Evolutionary conservation across 345 rosid species (phyloP).

Genomic region (Adansonia digitata): DNA sequence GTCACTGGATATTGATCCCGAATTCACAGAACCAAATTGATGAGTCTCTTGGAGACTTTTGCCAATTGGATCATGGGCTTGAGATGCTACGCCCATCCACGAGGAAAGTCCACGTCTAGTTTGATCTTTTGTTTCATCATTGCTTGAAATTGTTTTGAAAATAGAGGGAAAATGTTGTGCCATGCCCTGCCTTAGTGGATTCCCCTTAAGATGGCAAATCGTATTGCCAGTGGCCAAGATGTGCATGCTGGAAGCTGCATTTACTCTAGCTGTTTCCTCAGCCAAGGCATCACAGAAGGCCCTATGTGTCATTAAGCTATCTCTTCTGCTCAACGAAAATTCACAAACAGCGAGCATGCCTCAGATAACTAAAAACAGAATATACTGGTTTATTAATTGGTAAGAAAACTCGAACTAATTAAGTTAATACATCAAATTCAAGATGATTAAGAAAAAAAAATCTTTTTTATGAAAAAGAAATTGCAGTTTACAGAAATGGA

Average conservation of each 20-base stretch:
- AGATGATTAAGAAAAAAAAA: not conserved
- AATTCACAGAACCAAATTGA: slow-evolving; percentile 28
- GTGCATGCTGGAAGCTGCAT: slow-evolving; percentile 53
- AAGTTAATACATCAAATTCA: not conserved
- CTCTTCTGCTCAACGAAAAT: slow-evolving; percentile 52
- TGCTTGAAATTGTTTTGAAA: slow-evolving; percentile 49
- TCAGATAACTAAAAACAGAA: too few species aligned
- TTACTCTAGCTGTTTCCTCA: slow-evolving; percentile 86
- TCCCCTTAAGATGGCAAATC: slow-evolving; percentile 52
- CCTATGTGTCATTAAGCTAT: slow-evolving; percentile 89
- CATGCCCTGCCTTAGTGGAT: slow-evolving; percentile 31
- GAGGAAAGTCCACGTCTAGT: slow-evolving; percentile 34
- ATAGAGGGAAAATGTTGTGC: slow-evolving; percentile 49
- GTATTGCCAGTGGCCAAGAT: slow-evolving; percentile 20
- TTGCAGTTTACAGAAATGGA: not conserved
- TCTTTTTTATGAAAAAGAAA: not conserved
- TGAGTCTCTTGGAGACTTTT: slow-evolving; percentile 33
- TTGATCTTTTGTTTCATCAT: slow-evolving; percentile 24
- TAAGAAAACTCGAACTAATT: too few species aligned
- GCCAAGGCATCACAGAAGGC: slow-evolving; percentile 98
- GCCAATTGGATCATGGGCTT: slow-evolving; percentile 26
- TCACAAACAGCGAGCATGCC: not conserved
- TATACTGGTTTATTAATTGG: too few species aligned
- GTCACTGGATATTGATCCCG: slow-evolving; percentile 23
- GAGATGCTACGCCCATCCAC: slow-evolving; percentile 37